Evolutionary conservation across 257 asterid species (phyloP), one percentile per base, ranked within the genome.

Genomic region (Lycium ferocissimum): DNA sequence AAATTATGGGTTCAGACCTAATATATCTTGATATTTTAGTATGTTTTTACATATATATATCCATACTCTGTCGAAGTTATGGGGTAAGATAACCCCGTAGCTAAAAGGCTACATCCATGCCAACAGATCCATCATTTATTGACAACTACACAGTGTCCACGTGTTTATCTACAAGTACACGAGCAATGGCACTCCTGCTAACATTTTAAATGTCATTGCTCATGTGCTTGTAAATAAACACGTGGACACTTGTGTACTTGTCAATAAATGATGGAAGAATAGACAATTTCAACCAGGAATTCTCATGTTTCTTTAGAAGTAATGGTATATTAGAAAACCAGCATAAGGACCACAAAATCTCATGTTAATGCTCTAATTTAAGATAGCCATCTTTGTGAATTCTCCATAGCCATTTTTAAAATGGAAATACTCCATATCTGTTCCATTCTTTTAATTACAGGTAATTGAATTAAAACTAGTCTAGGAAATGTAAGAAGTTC

Each of bases 401-500:
- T 62, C 49, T 67, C 12, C 49, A 67, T 67, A 14, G 6, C 49
- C 45, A 67, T 35, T 33, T 67, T 14, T n/a, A 9, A 22, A 37
- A 35, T 6, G 45, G 47, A 35, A 67, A 13, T 35, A 37, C 43
- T 3, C 47, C 20, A 67, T 67, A 67, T 67, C 49, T 37, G n/a
- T 67, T 35, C 49, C 47, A 67, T 35, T 5, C 58, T 10, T 53
- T 53, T 53, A 4, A 53, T 53, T 53, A 53, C 58, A 10, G 14
- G 13, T 53, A 53, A 53, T 2, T 12, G 20, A n/a, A 79, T 12
- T 53, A 51, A 1, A 78, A 9, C 8, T 58, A 59, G 20, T 7
- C n/a, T 5, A 10, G 1, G 15, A 8, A 22, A 75, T 84, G 76
- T 59, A 59, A 73, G 86, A 84, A 73, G 83, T 70, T 84, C 83